Evolutionary conservation across 2,329 filamentous ascomycete species (phyloP), one percentile per base, ranked within the genome.

Genomic region (Cladorrhinum sp.): DNA sequence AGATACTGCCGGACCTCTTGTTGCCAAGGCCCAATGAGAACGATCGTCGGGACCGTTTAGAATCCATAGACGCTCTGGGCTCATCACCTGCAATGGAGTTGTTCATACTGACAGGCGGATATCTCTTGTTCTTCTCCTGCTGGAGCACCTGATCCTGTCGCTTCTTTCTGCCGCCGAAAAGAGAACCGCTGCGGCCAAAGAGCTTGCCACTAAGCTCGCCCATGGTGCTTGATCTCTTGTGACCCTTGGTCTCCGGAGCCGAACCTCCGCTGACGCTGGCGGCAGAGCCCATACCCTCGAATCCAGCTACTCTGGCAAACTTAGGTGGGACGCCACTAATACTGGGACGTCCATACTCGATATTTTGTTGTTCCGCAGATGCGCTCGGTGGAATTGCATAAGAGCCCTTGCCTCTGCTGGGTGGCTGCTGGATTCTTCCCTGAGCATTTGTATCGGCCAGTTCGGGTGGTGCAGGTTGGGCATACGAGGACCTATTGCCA

Each of bases 51-150:
- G 85, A 86, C 18, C 76, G 77, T 64, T 79, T 80, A 2, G 88
- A 92, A 66, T 93, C 90, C 70, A 90, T 85, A 1, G 90, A 93
- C 46, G 80, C 79, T 53, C 89, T 80, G 12, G 80, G 75, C 56
- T 83, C 80, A 42, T 86, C 84, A 33, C 80, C 80, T 53, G 82
- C 82, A 5, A 85, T 79, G 74, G 89, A 80, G 64, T 89, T 88
- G 64, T 89, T 85, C 92, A 97, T 96, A 77, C 92, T 96, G 53
- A 94, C 90, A 3, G 94, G 94, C 59, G 94, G 94, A 70, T 97
- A 96, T 65, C 84, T 88, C 72, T 86, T 87, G 57, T 83, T 78
- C 64, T 87, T 87, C 72, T 91, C 86, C 48, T 63, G 66, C 58
- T 68, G 72, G 58, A 72, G 69, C 60, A 81, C 83, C 8, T 77